These are phyloP conservation scores for Aspergillus cavernicola DNA, from an alignment of 495 filamentous ascomycete species.

Conservation along the genomic window DNA sequence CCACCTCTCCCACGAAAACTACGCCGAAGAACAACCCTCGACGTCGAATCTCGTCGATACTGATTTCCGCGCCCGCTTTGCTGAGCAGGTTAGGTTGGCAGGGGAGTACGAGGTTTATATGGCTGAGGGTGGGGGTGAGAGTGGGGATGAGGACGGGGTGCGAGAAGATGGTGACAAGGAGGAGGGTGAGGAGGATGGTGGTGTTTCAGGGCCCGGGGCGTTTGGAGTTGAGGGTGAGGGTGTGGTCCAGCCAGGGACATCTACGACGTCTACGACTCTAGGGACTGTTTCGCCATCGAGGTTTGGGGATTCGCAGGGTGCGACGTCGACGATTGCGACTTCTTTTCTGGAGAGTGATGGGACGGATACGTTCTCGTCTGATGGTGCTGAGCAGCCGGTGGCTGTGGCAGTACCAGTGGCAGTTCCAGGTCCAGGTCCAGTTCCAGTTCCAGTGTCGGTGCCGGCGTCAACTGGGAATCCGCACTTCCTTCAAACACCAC, in stretches of 20 bases:
- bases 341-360: slow-evolving; percentile 4
- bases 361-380: slow-evolving; percentile 1
- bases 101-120: not conserved
- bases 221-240: no score
- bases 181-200: no score
- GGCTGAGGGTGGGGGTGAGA: not conserved
- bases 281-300: slow-evolving; percentile 8
- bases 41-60: slow-evolving; percentile 22
- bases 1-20: slow-evolving; percentile 17
- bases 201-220: no score
- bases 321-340: slow-evolving; percentile 3
- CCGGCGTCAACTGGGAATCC: not conserved
- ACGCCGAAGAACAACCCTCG: slow-evolving; percentile 19
- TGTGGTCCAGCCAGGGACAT: no score
- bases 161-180: not conserved
- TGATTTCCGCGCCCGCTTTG: slow-evolving; percentile 31
- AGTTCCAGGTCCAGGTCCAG: not conserved
- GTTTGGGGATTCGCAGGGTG: slow-evolving; percentile 8
- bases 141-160: not conserved
- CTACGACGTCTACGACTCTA: no score
- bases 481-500: not conserved
- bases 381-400: not conserved
- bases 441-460: no score
- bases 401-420: not conserved
- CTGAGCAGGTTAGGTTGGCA: slow-evolving; percentile 16